phyloP scores from a whole-genome alignment of 176 grass and related monocot genomes.

The Secale cereale region DNA sequence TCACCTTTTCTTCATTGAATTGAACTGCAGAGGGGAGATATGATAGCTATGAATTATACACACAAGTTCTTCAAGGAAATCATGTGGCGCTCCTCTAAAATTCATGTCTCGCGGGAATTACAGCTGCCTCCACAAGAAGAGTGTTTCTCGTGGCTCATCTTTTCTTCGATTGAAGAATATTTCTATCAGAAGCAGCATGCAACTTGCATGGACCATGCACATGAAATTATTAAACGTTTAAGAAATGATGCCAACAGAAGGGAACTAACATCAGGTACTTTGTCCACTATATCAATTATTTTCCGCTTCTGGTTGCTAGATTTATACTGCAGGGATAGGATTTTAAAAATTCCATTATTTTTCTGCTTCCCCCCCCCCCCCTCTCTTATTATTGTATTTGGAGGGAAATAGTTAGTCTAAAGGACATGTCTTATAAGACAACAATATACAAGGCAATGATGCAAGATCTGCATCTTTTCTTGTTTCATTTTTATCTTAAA shows the following conservation, averaged over 20 bases:
- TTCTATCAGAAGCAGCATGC: conserved; percentile 97
- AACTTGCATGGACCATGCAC: conserved; percentile 82
- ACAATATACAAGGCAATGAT: not conserved
- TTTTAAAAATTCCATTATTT: conserved; percentile 21
- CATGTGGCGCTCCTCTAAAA: conserved; percentile 99
- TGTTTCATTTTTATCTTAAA: not conserved
- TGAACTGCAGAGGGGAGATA: conserved; percentile 61
- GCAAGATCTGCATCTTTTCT: not conserved
- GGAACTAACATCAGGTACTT: conserved; percentile 48
- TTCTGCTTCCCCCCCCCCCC: too few relatives aligned
- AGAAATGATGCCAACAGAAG: conserved; percentile 53
- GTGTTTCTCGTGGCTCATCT: conserved; percentile 75
- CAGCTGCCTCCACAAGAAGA: conserved; percentile 84
- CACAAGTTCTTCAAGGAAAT: conserved; percentile 87
- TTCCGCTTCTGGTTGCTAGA: not conserved
- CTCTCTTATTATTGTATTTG: not conserved
- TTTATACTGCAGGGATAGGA: not conserved
- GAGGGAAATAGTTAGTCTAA: conserved; percentile 4
- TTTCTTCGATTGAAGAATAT: conserved; percentile 95
- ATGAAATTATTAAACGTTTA: conserved; percentile 87
- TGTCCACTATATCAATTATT: conserved; percentile 1
- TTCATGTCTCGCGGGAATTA: conserved; percentile 77
- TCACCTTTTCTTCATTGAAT: conserved; percentile 31
- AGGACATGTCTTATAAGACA: conserved; percentile 8
- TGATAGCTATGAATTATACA: conserved; percentile 69